phyloP scores from a whole-genome alignment of 225 moss, liverwort and hornwort genomes.

The Lunularia cruciata region DNA sequence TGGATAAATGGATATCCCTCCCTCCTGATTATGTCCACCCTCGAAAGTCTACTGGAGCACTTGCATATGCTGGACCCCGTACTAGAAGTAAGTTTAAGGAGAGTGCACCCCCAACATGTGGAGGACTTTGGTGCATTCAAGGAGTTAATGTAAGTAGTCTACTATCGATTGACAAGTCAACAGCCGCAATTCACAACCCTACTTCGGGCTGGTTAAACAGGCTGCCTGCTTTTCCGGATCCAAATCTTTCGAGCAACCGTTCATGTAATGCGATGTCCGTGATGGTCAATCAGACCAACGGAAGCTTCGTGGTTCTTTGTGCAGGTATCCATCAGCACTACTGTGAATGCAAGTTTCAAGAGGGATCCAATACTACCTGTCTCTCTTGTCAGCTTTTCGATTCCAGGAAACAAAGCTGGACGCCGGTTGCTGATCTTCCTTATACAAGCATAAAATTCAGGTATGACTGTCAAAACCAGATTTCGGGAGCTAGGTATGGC shows the following conservation, averaged over 20 bases:
- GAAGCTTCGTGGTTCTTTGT: not conserved
- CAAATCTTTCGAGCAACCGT: not conserved
- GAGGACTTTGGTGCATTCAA: not conserved
- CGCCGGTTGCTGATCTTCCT: not conserved
- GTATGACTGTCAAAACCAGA: not conserved
- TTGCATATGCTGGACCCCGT: too few relatives aligned
- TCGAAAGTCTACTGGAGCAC: not conserved
- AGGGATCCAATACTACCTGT: not conserved
- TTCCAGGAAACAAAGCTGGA: not conserved
- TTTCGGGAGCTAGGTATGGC: not conserved
- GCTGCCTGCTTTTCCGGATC: not conserved
- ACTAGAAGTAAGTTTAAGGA: too few relatives aligned
- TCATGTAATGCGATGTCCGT: not conserved
- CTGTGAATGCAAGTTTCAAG: not conserved
- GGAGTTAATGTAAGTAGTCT: not conserved
- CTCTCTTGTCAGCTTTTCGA: not conserved
- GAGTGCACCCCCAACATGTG: not conserved
- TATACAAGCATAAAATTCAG: not conserved
- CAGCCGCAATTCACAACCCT: not conserved
- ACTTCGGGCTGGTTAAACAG: not conserved
- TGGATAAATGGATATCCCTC: not conserved
- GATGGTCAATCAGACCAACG: not conserved
- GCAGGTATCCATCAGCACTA: not conserved
- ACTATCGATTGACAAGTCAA: not conserved
- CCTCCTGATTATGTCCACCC: not conserved